Evolutionary conservation across 306 rosid species (phyloP).

Genomic region (Pueraria montana): DNA sequence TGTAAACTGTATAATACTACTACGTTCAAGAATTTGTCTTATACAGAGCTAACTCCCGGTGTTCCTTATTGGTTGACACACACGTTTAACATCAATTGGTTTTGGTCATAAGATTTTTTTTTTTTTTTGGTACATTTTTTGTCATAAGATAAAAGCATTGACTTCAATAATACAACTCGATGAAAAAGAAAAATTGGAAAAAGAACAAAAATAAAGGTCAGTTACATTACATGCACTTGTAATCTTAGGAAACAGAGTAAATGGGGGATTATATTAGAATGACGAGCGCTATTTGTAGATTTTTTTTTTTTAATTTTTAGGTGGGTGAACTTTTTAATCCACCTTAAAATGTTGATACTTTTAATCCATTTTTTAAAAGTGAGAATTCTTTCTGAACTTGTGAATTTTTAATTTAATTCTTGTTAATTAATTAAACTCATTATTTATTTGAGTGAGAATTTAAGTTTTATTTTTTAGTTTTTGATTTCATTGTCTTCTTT

Average conservation of each 20-base stretch:
- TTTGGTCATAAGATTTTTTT: slow-evolving; percentile 10
- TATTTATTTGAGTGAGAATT: neutral
- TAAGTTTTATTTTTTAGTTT: neutral
- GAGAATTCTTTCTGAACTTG: no score
- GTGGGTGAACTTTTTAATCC: neutral
- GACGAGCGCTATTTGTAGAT: no score
- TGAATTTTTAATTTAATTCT: no score
- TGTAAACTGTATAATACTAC: neutral
- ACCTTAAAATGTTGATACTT: neutral
- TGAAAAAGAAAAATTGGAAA: neutral
- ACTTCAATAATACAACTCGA: slow-evolving; percentile 35
- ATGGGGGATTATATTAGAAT: neutral
- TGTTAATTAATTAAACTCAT: neutral
- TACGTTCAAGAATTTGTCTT: neutral
- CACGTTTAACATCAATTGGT: neutral
- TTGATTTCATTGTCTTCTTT: neutral
- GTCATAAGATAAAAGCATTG: slow-evolving; percentile 25
- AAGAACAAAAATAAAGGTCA: slow-evolving; percentile 30
- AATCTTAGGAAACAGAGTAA: neutral
- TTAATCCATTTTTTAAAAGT: no score
- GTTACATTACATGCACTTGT: neutral
- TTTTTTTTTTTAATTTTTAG: neutral
- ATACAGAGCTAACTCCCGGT: neutral
- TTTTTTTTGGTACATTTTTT: no score
- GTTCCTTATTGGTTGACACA: neutral